phyloP scores from a whole-genome alignment of 2,329 filamentous ascomycete genomes.

The Penicillium sp. region DNA sequence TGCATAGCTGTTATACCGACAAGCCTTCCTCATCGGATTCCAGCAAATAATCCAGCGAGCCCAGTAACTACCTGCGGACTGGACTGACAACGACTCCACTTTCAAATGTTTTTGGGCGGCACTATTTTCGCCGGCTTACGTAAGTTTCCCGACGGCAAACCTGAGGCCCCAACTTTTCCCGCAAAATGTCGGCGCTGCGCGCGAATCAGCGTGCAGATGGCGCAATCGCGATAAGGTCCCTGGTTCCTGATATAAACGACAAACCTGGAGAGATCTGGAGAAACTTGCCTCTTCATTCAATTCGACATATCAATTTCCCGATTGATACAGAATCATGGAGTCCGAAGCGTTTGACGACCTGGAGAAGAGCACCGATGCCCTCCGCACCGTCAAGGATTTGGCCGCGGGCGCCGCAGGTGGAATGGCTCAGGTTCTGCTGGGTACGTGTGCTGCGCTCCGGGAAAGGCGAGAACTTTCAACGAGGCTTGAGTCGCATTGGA shows the following conservation, averaged over 20 bases:
- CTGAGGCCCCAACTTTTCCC: slow-evolving; percentile 11
- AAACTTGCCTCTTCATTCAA: slow-evolving; percentile 7
- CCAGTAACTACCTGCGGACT: neutral
- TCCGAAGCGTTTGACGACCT: slow-evolving; percentile 39
- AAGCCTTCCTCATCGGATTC: slow-evolving; percentile 7
- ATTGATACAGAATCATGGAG: slow-evolving; percentile 27
- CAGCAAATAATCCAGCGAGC: neutral
- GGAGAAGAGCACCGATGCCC: slow-evolving; percentile 43
- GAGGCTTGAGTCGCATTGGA: neutral
- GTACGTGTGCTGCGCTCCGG: slow-evolving; percentile 55
- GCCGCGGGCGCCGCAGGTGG: slow-evolving; percentile 89
- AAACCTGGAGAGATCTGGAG: slow-evolving; percentile 2
- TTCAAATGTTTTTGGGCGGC: neutral
- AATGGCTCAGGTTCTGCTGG: slow-evolving; percentile 89
- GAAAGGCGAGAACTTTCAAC: neutral
- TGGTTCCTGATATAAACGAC: slow-evolving; percentile 3
- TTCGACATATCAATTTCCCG: slow-evolving; percentile 4
- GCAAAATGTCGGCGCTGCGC: slow-evolving; percentile 24
- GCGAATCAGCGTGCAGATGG: slow-evolving; percentile 35
- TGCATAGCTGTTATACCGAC: slow-evolving; percentile 33
- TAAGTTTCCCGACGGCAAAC: slow-evolving; percentile 19
- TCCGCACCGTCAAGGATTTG: slow-evolving; percentile 80
- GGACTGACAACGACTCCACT: slow-evolving; percentile 10
- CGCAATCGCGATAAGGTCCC: slow-evolving; percentile 20
- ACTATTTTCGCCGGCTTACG: slow-evolving; percentile 10